phyloP scores from a whole-genome alignment of 805 yeast species.

The Metschnikowia lunata region DNA sequence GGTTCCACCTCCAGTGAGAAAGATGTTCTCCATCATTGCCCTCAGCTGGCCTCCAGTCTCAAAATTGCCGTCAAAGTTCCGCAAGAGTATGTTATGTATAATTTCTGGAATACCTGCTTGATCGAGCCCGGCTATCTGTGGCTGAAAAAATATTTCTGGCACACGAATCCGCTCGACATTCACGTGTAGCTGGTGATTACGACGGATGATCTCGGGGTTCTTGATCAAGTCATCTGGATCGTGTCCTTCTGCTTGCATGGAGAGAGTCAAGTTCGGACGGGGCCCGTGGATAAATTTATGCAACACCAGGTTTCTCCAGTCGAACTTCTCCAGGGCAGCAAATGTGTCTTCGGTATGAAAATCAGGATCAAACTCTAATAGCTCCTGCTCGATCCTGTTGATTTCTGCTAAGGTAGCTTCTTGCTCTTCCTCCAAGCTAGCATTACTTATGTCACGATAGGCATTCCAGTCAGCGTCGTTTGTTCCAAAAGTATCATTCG shows the following conservation, averaged over 20 bases:
- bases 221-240: slow-evolving; percentile 41
- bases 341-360: slow-evolving; percentile 83
- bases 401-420: slow-evolving; percentile 67
- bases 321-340: slow-evolving; percentile 63
- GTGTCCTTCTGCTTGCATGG: slow-evolving; percentile 39
- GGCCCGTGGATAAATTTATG: slow-evolving; percentile 92
- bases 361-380: slow-evolving; percentile 77
- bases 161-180: slow-evolving; percentile 88
- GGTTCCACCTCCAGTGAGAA: slow-evolving; percentile 84
- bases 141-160: slow-evolving; percentile 90
- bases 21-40: slow-evolving; percentile 57
- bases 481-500: slow-evolving; percentile 91
- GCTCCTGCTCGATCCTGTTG: slow-evolving; percentile 62
- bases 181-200: slow-evolving; percentile 84
- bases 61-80: slow-evolving; percentile 56
- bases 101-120: slow-evolving; percentile 91
- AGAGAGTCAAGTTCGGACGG: slow-evolving; percentile 64
- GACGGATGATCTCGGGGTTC: slow-evolving; percentile 66
- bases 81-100: slow-evolving; percentile 58
- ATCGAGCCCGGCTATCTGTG: slow-evolving; percentile 89
- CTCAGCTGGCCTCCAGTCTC: slow-evolving; percentile 50
- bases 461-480: slow-evolving; percentile 95
- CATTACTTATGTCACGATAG: slow-evolving; percentile 75
- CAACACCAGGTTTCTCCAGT: slow-evolving; percentile 75
- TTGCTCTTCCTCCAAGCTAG: slow-evolving; percentile 72